Base-by-base conservation (phyloP, 2,329 filamentous ascomycete genomes). In the Helminthosporium solani region DNA sequence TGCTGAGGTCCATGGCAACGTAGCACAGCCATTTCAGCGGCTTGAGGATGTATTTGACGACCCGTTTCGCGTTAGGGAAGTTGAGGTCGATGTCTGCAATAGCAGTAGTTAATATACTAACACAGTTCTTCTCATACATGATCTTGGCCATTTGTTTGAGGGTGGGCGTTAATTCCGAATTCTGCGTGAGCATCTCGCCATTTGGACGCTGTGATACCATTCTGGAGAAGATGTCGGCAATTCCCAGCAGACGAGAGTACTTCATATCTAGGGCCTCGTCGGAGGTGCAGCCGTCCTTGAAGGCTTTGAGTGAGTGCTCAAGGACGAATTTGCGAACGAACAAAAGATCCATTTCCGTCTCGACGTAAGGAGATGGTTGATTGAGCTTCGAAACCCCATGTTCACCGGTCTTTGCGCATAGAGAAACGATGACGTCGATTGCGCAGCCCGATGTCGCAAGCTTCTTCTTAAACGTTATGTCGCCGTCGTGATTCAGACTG, bases 71-170 rank as follows among this genome's bases (percentile, higher is more conserved):
- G 20, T 88, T 87, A 0, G 92, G 91, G 70, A 95, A 96, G 57
- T 95, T 95, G 50, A 99, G 81, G 66, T 96, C 94, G 49, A 99
- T 87, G 61, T 99, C 95, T 15, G 94, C 90, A 58, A 99, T 91
- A 1, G 95, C 95, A 11, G 85, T 83, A 2, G 94, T 97, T 48
- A 99, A 74, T 38, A 92, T 87, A 19, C 88, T 82, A 50, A 97
- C 85, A 67, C 94, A 96, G 45, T 95, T 90, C 74, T 97, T 99
- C 73, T 99, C 94, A 61, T 95, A 97, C 94, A 99, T 99, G 49
- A 96, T 84, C 56, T 90, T 89, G 27, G 89, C 86, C 57, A 99
- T 81, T 63, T 96, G 90, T 59, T 87, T 85, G 53, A 91, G 87
- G 7, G 90, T 91, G 7, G 67, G 61, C 7, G 66, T 67, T 28